Conservation (phyloP, 306 rosid species). For the Sphenostylis stenocarpa region DNA sequence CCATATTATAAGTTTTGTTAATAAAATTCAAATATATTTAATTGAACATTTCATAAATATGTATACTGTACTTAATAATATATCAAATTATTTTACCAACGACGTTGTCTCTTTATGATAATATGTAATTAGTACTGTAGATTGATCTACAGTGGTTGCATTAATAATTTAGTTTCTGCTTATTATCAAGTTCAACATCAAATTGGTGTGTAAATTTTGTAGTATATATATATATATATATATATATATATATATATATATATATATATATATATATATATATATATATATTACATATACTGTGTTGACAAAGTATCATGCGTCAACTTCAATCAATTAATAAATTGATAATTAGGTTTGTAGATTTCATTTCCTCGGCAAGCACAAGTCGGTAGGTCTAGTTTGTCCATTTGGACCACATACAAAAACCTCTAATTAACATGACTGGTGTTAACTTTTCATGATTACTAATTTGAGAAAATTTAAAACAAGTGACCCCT, state of each 20-base stretch:
- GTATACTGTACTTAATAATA: not conserved
- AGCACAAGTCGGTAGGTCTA: not conserved
- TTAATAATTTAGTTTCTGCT: not conserved
- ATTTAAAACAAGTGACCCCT: not conserved
- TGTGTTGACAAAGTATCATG: not conserved
- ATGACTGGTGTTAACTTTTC: not conserved
- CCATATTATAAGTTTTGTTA: not conserved
- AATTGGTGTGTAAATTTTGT: not conserved
- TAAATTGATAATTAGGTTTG: not conserved
- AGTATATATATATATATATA: not conserved
- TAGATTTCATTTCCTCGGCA: not conserved
- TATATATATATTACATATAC: not conserved
- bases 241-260: not conserved
- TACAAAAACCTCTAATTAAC: not conserved
- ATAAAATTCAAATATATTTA: no score
- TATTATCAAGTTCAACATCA: not conserved
- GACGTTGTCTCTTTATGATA: not conserved
- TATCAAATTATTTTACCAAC: not conserved
- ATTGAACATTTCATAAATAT: not conserved
- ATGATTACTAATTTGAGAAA: not conserved
- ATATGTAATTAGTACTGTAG: not conserved
- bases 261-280: not conserved
- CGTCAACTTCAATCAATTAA: not conserved
- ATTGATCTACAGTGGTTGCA: not conserved
- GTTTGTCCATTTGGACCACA: not conserved